A percentile compares a stretch with the other conserved stretches of the same genome.
phyloP scores from a whole-genome alignment of 2,329 filamentous ascomycete genomes.

The Penicillium concentricum region DNA sequence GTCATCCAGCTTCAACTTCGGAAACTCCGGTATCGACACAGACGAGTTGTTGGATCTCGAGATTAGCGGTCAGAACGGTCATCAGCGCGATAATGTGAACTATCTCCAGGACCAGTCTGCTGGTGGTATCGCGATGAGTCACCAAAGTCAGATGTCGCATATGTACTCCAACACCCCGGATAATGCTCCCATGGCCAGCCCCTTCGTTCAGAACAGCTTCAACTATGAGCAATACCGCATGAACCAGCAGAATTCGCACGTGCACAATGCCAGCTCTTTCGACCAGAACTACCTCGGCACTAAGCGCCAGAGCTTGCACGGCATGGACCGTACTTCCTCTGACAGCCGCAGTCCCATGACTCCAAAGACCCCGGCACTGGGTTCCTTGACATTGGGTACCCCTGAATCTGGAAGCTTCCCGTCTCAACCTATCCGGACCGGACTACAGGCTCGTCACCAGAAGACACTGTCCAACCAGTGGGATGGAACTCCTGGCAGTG shows the following conservation, averaged over 20 bases:
- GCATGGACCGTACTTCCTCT: conserved; percentile 71
- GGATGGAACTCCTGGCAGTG: conserved; percentile 81
- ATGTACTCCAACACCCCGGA: conserved; percentile 91
- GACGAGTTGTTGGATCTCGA: conserved; percentile 77
- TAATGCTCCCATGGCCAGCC: conserved; percentile 86
- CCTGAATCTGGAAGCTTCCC: conserved; percentile 72
- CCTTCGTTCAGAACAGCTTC: conserved; percentile 73
- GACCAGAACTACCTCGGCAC: conserved; percentile 59
- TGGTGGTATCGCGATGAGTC: conserved; percentile 58
- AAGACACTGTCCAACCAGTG: conserved; percentile 86
- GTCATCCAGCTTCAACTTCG: conserved; percentile 71
- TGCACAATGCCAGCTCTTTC: conserved; percentile 44
- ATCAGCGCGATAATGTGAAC: conserved; percentile 37
- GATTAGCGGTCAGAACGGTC: conserved; percentile 42
- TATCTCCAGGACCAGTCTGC: conserved; percentile 54
- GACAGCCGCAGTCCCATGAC: conserved; percentile 78
- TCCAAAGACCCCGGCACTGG: conserved; percentile 77
- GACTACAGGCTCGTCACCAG: conserved; percentile 64
- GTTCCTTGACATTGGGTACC: conserved; percentile 67
- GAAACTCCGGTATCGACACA: conserved; percentile 76
- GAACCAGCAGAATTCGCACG: conserved; percentile 49
- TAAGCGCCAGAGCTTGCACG: conserved; percentile 62
- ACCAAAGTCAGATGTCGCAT: conserved; percentile 66
- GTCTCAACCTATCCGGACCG: conserved; percentile 73
- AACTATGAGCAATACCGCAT: conserved; percentile 72